Percentiles rank a stretch among this genome's conserved stretches.
phyloP scores from a whole-genome alignment of 495 filamentous ascomycete genomes.

The Talaromyces liani region DNA sequence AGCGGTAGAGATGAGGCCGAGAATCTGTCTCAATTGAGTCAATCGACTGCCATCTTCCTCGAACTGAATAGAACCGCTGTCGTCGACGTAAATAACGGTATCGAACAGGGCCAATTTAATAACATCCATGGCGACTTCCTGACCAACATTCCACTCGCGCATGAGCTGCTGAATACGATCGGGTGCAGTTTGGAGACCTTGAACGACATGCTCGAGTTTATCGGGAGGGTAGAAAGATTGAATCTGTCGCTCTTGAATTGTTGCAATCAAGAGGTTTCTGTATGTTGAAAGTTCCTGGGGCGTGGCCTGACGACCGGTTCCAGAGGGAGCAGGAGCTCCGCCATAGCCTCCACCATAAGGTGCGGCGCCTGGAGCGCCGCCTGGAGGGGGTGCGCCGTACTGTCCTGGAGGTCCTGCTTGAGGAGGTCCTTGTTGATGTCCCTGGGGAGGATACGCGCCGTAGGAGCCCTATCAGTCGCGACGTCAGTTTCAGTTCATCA shows the following conservation, averaged over 20 bases:
- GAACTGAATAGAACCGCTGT: constrained; percentile 66
- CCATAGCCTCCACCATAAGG: constrained; percentile 11
- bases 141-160: constrained; percentile 47
- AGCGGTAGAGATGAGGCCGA: constrained; percentile 53
- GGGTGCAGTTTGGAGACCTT: constrained; percentile 36
- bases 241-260: constrained; percentile 52
- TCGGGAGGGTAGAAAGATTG: constrained; percentile 48
- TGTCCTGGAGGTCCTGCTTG: constrained; percentile 16
- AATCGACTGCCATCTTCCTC: constrained; percentile 59
- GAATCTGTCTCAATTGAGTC: constrained; percentile 55
- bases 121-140: constrained; percentile 59
- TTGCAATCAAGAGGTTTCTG: constrained; percentile 42
- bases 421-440: constrained; percentile 9
- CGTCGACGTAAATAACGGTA: constrained; percentile 62
- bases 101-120: constrained; percentile 62
- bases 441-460: constrained; percentile 18
- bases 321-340: constrained; percentile 15
- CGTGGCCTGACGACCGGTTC: constrained; percentile 22
- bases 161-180: constrained; percentile 43
- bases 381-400: constrained; percentile 18
- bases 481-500: neutral
- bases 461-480: constrained; percentile 14
- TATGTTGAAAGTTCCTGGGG: constrained; percentile 45
- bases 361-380: constrained; percentile 3
- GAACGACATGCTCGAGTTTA: constrained; percentile 29